These are phyloP conservation scores for Phlebiopsis flavidoalba DNA, from an alignment of 768 basidiomycete genomes.

Conservation along the genomic window DNA sequence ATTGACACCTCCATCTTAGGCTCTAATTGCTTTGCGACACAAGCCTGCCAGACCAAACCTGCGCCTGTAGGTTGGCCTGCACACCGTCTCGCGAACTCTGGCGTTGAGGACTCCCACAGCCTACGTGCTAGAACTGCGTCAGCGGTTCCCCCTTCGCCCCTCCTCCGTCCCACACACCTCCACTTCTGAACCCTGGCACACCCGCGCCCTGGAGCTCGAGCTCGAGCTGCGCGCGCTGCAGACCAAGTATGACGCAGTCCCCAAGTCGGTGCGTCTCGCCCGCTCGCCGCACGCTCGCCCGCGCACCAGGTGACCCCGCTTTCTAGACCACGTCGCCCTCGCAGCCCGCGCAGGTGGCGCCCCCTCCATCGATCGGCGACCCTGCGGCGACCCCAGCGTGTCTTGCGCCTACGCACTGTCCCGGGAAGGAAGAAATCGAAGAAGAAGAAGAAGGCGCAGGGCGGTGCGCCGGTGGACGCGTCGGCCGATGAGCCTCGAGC, in stretches of 20 bases:
- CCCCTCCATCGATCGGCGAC: background rate
- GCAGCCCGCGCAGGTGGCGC: background rate
- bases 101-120: background rate
- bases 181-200: background rate
- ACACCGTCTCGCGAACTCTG: background rate
- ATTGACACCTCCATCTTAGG: background rate
- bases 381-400: background rate
- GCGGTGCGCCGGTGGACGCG: background rate
- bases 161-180: background rate
- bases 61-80: background rate
- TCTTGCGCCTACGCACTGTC: background rate
- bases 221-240: background rate
- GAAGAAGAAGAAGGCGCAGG: background rate
- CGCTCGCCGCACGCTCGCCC: background rate
- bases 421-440: background rate
- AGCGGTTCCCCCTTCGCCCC: background rate
- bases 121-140: conserved; percentile 2
- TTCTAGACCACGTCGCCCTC: conserved; percentile 3
- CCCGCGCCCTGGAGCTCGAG: background rate
- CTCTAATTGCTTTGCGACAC: conserved; percentile 1
- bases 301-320: background rate
- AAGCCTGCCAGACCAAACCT: conserved; percentile 5
- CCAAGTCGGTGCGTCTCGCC: background rate
- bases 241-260: background rate
- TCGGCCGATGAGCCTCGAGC: background rate